Evolutionary conservation across 208 protist species (phyloP), one percentile per base, ranked within the genome.

Genomic region (Angomonas desouzai): DNA sequence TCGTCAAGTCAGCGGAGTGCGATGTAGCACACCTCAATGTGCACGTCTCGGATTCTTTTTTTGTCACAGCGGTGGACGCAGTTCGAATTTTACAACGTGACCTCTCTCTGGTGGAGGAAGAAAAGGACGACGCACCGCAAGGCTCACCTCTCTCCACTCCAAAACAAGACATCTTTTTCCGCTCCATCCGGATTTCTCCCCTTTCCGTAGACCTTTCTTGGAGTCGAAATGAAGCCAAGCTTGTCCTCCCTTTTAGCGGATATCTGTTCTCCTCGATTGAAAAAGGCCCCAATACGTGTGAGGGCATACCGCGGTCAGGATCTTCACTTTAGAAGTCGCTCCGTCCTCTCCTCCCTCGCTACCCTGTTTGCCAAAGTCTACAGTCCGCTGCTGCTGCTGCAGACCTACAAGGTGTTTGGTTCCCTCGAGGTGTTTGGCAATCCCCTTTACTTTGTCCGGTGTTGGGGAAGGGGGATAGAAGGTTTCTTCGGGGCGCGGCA

Each of bases 341-440:
- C 79, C 9, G 57, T 75, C 10, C 16, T 55, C 1, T 28, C 20
- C 1, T 43, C 75, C 28, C n/a, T 84, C 0, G n/a, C 55, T 2
- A 62, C 59, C 2, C 60, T 85, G 16, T 33, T 90, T 29, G 87
- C 73, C 64, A 73, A 76, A 0, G 64, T 71, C 2, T 94, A 92
- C 66, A 70, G 78, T 27, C 77, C 65, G 0, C 85, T 84, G 62
- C 34, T 91, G 48, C 29, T 88, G n/a, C 45, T 90, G 58, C 88
- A 94, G 66, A 60, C 76, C 27, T 89, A 81, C 61, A 87, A 88
- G 60, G 72, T 94, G 23, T 20, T 94, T 33, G 88, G 85, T 32
- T 88, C 83, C 4, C 63, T 94, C 23, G 85, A 91, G 62, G 48
- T 79, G 22, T 62, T 92, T 0, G 85, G 88, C 25, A 94, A 94